Base-by-base conservation (phyloP, 345 rosid species). In the Camelina laxa region DNA sequence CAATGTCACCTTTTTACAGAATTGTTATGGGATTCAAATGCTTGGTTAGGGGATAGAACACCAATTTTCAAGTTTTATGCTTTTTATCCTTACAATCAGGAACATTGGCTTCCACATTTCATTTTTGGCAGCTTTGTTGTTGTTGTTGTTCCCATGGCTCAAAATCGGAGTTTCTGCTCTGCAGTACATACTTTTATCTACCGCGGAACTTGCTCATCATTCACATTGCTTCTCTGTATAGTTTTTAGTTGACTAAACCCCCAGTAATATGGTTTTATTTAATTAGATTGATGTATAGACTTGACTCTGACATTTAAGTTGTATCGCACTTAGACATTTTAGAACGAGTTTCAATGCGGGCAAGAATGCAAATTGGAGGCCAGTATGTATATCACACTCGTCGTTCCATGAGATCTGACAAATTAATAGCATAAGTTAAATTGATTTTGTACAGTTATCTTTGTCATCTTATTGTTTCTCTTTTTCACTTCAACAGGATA, bases 401-500 rank as follows among this genome's bases (percentile, higher is more conserved):
- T 71, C 9, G 21, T 60, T 15, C 19, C 27, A n/a, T 70, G 24
- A 59, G 22, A 60, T 47, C 16, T 35, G 38, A 20, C 74, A 30
- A 8, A 44, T 39, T 2, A 27, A 17, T 21, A 31, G 45, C 24
- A 65, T 51, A 42, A 31, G 14, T 45, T 42, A 7, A 35, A 10
- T 30, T 55, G 39, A 15, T 73, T 44, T 21, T 66, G 41, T 49
- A 49, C 49, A 49, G 53, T 51, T 41, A 20, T 50, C 36, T 35
- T 53, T 33, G 56, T 15, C 13, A n/a, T 54, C 20, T 63, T 27
- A 5, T 72, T 48, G 19, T 31, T 2, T 31, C 15, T 62, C n/a
- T 38, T 30, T 27, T 44, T 67, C 27, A 21, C 22, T 56, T 58
- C n/a, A 50, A 6, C 50, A 72, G 81, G 60, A 58, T 72, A 53